Base-by-base conservation (phyloP, 768 basidiomycete species). In the Lyophyllum semitale region DNA sequence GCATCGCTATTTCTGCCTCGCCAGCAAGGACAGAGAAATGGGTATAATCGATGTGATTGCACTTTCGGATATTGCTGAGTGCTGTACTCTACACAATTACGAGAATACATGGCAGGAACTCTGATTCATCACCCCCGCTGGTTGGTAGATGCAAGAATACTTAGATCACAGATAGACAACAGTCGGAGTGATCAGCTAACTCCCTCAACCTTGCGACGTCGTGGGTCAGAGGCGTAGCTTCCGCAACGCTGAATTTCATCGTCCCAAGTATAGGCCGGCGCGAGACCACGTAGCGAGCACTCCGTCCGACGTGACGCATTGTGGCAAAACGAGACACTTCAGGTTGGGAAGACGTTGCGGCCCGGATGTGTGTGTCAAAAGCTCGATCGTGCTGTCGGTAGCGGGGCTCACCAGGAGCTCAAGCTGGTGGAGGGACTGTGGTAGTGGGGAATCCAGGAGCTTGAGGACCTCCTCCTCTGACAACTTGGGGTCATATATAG, bases 401-500 rank as follows among this genome's bases (percentile, higher is more conserved):
- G 55, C 41, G 5, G 6, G 8, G 6, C 30, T 12, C n/a, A 51
- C 38, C 2, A 20, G 23, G 9, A 59, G 23, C 17, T 59, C 41
- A 22, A 50, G 54, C 4, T 47, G 20, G 8, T n/a, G 27, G 2
- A 56, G 43, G n/a, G 26, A n/a, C 3, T 22, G 22, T 9, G 50
- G n/a, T 9, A 27, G 41, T 7, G 32, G 41, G 2, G 44, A 46
- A 4, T 8, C 17, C 22, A 40, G 5, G 8, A 59, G 25, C n/a
- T 49, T 12, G 17, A 53, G 17, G 20, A 51, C 29, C 23, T 53
- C 51, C 29, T 13, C 20, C 26, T 44, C 51, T 20, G 23, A n/a
- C 51, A 59, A 37, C 4, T 45, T 22, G 15, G 54, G 42, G 25
- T 59, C 47, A 30, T 49, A 59, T 15, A 59, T 40, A 5, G 27